Evolutionary conservation across 495 filamentous ascomycete genomes (phyloP), one percentile per base, ranked within the genome.

Genomic region (Penicillium flavigenum): DNA sequence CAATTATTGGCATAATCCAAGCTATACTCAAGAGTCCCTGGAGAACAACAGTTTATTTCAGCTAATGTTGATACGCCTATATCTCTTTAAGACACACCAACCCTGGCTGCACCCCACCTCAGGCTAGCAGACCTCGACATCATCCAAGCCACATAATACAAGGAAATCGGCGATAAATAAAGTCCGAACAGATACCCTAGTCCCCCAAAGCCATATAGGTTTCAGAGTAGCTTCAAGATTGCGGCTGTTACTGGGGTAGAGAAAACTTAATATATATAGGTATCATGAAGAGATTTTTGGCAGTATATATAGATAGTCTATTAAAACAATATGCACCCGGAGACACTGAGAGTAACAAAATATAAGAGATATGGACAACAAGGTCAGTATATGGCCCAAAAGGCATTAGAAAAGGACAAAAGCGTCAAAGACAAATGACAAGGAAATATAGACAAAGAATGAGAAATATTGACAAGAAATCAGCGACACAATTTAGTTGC

Each of bases 221-320:
- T 68, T 36, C 36, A 47, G 38, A 58, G 67, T 17, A 51, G 48
- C 11, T 47, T 70, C 4, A 53, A 53, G 36, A 22, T 19, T 29
- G 59, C 63, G 20, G 48, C 71, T 29, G 26, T 53, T 43, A 51
- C 56, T 44, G 69, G 69, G 65, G 57, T 72, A 26, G 63, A 65
- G 32, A 68, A 48, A 46, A 17, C 26, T 19, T 22, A 20, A 39
- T 17, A 39, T 19, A 44, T 20, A 39, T 7, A 42, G 17, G 22
- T 27, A 24, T 26, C 16, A 17, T 39, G 7, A 39, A 17, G 16
- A 8, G 6, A n/a, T n/a, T 12, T 38, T 5, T 44, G 22, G 19
- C 7, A 14, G 3, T 11, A 44, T 44, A 51, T 19, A 9, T 51
- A 29, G 29, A n/a, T 39, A 51, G 32, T 26, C 17, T 24, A 44